phyloP scores from a whole-genome alignment of 768 basidiomycete genomes.

The Rickenella mellea region DNA sequence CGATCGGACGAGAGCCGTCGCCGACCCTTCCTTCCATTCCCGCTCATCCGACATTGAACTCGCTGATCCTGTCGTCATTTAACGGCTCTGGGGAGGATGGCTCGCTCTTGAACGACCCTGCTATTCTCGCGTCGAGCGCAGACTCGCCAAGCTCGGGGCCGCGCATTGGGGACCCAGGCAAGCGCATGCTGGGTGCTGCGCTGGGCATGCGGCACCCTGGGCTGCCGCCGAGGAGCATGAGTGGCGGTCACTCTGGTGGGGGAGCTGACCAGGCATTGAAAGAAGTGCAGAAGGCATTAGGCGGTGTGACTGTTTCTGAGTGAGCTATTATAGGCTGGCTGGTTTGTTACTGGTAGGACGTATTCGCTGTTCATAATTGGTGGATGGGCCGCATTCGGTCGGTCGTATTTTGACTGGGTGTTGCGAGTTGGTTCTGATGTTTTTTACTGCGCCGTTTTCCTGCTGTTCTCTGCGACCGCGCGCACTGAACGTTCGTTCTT shows the following conservation, averaged over 20 bases:
- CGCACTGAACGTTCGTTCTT: too few relatives aligned
- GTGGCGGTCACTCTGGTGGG: slow-evolving; percentile 27
- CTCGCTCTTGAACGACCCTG: slow-evolving; percentile 48
- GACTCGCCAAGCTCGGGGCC: slow-evolving; percentile 41
- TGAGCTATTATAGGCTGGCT: too few relatives aligned
- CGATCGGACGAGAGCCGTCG: slow-evolving; percentile 60
- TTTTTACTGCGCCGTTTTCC: too few relatives aligned
- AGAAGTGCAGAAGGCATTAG: slow-evolving; percentile 70
- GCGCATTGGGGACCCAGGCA: slow-evolving; percentile 80
- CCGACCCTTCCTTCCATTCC: slow-evolving; percentile 77
- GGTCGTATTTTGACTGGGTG: too few relatives aligned
- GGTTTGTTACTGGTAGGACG: too few relatives aligned
- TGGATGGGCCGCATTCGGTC: too few relatives aligned
- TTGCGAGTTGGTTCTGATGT: too few relatives aligned
- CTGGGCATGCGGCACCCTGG: slow-evolving; percentile 77
- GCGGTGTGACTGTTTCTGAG: slow-evolving; percentile 65
- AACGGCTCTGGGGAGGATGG: slow-evolving; percentile 40
- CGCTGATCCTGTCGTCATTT: slow-evolving; percentile 71
- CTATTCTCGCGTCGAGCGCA: slow-evolving; percentile 51
- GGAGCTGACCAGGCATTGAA: slow-evolving; percentile 49
- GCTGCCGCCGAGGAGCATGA: slow-evolving; percentile 50
- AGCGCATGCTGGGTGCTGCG: slow-evolving; percentile 82
- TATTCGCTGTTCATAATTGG: too few relatives aligned
- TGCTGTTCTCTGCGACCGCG: too few relatives aligned
- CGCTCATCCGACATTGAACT: slow-evolving; percentile 75